These are phyloP conservation scores for Aspergillus panamensis DNA, from an alignment of 495 filamentous ascomycete genomes.

Conservation along the genomic window DNA sequence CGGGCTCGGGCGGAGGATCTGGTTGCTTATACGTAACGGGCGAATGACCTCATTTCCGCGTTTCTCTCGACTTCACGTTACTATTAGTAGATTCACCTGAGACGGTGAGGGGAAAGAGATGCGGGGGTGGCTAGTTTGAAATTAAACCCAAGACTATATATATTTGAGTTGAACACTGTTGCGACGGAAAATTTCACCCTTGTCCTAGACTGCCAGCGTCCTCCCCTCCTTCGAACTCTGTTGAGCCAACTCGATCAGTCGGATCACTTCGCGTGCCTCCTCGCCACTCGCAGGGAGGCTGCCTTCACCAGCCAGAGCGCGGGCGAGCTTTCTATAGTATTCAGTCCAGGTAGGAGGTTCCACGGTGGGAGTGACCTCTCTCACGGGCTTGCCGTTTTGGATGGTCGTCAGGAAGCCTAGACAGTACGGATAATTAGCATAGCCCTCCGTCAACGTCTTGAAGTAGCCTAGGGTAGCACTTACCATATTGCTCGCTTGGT, in stretches of 20 bases:
- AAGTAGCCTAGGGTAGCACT: not conserved
- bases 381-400: constrained; percentile 38
- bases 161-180: no score
- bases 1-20: constrained; percentile 2
- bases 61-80: no score
- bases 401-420: constrained; percentile 44
- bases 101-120: no score
- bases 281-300: constrained; percentile 67
- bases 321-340: constrained; percentile 68
- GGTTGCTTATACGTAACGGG: constrained; percentile 7
- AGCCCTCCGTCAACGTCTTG: not conserved
- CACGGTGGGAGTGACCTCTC: constrained; percentile 54
- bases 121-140: no score
- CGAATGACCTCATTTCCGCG: not conserved
- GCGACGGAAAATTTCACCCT: not conserved
- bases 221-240: constrained; percentile 64
- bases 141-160: no score
- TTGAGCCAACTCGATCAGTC: constrained; percentile 67
- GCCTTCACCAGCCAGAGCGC: constrained; percentile 60
- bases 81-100: no score
- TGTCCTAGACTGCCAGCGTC: constrained; percentile 56
- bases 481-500: constrained; percentile 50
- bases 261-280: constrained; percentile 68
- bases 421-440: not conserved
- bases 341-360: constrained; percentile 67